Percentiles rank a stretch among this genome's conserved stretches.
Conservation (phyloP, 345 rosid species). For the Ailanthus altissimus region DNA sequence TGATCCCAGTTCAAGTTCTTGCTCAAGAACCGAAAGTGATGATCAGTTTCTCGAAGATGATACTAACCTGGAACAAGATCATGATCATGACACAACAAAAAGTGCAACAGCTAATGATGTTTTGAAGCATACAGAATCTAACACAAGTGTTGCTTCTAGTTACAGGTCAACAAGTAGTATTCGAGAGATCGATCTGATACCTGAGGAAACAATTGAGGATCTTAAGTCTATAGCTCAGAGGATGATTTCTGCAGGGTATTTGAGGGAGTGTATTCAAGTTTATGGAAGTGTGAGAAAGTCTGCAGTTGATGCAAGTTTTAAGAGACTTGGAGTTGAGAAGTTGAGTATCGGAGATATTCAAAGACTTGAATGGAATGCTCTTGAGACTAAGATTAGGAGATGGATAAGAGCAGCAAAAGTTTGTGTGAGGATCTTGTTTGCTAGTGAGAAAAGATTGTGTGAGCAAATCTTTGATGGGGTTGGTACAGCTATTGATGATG, state of each 20-base stretch:
- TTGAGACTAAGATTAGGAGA: conserved; percentile 80
- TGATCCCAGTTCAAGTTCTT: conserved; percentile 40
- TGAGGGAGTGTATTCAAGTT: conserved; percentile 88
- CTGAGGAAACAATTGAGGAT: conserved; percentile 62
- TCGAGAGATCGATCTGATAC: conserved; percentile 83
- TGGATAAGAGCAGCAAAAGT: conserved; percentile 91
- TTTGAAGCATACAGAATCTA: conserved; percentile 10
- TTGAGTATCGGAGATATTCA: conserved; percentile 92
- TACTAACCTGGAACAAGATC: not conserved
- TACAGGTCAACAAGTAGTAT: conserved; percentile 84
- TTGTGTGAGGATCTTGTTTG: conserved; percentile 74
- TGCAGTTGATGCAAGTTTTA: conserved; percentile 72
- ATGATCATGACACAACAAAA: not conserved
- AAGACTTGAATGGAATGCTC: conserved; percentile 76
- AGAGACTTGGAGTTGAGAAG: conserved; percentile 77
- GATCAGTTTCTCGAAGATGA: conserved; percentile 2
- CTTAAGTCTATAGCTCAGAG: conserved; percentile 72
- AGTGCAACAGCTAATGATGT: not conserved
- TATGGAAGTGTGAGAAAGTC: conserved; percentile 89
- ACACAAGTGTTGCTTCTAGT: conserved; percentile 22
- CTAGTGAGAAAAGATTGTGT: conserved; percentile 81
- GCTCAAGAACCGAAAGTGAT: conserved; percentile 4
- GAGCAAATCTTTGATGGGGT: conserved; percentile 77
- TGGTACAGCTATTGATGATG: conserved; percentile 66
- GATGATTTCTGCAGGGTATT: conserved; percentile 77